These are phyloP conservation scores for Mallotus japonicus DNA, from an alignment of 441 rosid species.

Conservation along the genomic window DNA sequence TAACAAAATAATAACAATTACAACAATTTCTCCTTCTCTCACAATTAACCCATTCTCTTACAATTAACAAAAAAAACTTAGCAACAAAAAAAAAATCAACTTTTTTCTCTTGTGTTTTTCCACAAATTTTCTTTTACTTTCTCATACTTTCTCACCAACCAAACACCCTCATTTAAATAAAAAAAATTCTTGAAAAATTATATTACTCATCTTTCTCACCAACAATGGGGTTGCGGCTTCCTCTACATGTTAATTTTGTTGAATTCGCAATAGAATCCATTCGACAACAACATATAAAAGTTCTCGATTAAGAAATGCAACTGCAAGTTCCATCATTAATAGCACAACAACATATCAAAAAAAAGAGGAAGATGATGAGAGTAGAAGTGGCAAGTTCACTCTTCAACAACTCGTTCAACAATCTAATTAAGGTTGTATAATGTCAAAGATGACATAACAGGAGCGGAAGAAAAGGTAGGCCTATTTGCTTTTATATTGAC, in stretches of 20 bases:
- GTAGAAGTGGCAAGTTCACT: constrained; percentile 52
- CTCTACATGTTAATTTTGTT: constrained; percentile 61
- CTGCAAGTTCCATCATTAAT: constrained; percentile 22
- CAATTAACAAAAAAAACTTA: too few relatives aligned
- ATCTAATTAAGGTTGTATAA: too few relatives aligned
- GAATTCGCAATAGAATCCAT: constrained; percentile 86
- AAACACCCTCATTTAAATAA: too few relatives aligned
- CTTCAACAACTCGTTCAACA: constrained; percentile 85
- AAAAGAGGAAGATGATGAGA: constrained; percentile 37
- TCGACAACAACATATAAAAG: constrained; percentile 24
- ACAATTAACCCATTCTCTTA: too few relatives aligned
- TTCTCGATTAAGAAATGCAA: constrained; percentile 18
- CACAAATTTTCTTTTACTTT: too few relatives aligned
- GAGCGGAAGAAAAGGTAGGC: constrained; percentile 86
- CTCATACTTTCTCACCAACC: too few relatives aligned
- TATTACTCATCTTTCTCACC: too few relatives aligned
- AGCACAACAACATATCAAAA: constrained; percentile 25
- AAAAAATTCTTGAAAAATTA: too few relatives aligned
- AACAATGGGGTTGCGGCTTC: constrained; percentile 59
- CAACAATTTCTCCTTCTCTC: too few relatives aligned
- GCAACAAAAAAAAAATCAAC: too few relatives aligned
- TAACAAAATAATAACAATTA: too few relatives aligned
- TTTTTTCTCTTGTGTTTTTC: too few relatives aligned
- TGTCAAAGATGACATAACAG: constrained; percentile 51
- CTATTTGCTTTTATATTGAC: constrained; percentile 84